A percentile compares a stretch with the other conserved stretches of the same genome.
phyloP scores from a whole-genome alignment of 2,329 filamentous ascomycete species.

The Cladophialophora carrionii region DNA sequence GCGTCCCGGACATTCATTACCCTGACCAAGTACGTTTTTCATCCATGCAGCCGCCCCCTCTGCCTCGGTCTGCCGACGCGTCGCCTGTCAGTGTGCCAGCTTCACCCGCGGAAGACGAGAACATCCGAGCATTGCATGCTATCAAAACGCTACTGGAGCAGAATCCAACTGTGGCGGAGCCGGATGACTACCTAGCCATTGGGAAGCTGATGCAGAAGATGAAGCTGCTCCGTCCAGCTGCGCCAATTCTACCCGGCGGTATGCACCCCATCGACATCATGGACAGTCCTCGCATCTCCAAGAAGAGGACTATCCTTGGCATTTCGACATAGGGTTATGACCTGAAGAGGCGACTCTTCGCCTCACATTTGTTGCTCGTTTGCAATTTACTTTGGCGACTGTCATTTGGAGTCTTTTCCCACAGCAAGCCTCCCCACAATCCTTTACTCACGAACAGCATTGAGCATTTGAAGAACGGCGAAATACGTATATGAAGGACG shows the following conservation, averaged over 20 bases:
- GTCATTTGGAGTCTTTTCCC: conserved; percentile 20
- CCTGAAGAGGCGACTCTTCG: not conserved
- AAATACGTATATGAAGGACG: conserved; percentile 8
- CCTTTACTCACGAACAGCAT: conserved; percentile 27
- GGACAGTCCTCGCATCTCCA: conserved; percentile 48
- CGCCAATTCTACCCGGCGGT: conserved; percentile 47
- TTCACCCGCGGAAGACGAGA: conserved; percentile 77
- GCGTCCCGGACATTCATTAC: conserved; percentile 52
- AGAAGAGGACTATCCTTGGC: conserved; percentile 53
- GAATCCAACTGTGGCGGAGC: conserved; percentile 72
- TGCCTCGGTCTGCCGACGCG: conserved; percentile 47
- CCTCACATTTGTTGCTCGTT: not conserved
- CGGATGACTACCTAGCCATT: conserved; percentile 75
- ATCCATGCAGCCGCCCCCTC: conserved; percentile 47
- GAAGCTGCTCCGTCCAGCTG: conserved; percentile 63
- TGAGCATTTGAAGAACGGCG: conserved; percentile 22
- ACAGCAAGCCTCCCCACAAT: conserved; percentile 22
- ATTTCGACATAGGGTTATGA: conserved; percentile 41
- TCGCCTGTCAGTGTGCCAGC: conserved; percentile 61
- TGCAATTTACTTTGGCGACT: conserved; percentile 18
- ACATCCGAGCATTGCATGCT: conserved; percentile 76
- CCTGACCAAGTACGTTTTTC: conserved; percentile 46
- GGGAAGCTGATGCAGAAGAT: conserved; percentile 85
- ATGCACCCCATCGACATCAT: conserved; percentile 50
- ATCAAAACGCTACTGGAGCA: conserved; percentile 80